A percentile compares a stretch with the other conserved stretches of the same genome.
These are phyloP conservation scores for Eucalyptus albens DNA, from an alignment of 345 rosid species.

Conservation along the genomic window DNA sequence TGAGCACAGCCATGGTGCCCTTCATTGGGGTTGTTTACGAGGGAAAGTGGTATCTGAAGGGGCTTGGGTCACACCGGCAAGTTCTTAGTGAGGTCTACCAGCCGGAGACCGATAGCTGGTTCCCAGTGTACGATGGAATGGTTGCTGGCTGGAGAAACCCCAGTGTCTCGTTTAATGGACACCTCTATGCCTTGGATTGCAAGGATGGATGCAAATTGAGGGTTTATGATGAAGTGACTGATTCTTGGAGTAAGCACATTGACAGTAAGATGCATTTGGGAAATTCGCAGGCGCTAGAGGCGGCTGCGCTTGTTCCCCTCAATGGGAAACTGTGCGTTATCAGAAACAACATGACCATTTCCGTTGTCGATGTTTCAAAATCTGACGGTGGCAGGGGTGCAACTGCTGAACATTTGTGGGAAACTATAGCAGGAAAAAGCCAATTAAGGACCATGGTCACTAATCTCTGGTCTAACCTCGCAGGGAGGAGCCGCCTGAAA, in stretches of 20 bases:
- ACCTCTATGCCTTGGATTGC: slow-evolving; percentile 64
- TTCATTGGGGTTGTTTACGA: slow-evolving; percentile 60
- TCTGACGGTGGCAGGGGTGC: slow-evolving; percentile 18
- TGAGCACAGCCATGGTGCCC: slow-evolving; percentile 75
- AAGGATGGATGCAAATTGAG: slow-evolving; percentile 68
- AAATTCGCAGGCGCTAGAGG: slow-evolving; percentile 53
- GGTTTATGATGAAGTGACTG: slow-evolving; percentile 49
- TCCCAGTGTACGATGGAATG: slow-evolving; percentile 57
- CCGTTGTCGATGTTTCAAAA: slow-evolving; percentile 46
- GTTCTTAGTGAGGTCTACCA: slow-evolving; percentile 57
- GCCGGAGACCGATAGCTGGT: slow-evolving; percentile 49
- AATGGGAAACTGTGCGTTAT: slow-evolving; percentile 59
- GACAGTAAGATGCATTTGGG: slow-evolving; percentile 69
- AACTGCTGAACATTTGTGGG: slow-evolving; percentile 54
- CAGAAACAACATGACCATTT: slow-evolving; percentile 63
- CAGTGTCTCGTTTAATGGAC: slow-evolving; percentile 37
- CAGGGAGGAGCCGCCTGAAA: slow-evolving; percentile 55
- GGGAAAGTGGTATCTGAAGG: slow-evolving; percentile 68
- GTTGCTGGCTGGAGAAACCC: slow-evolving; percentile 79
- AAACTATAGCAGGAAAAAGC: slow-evolving; percentile 49
- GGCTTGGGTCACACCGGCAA: slow-evolving; percentile 56
- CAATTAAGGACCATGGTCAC: slow-evolving; percentile 56
- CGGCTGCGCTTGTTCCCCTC: slow-evolving; percentile 60
- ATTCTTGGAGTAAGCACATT: slow-evolving; percentile 57
- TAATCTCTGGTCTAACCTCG: slow-evolving; percentile 57